Evolutionary conservation across 2,329 filamentous ascomycete genomes (phyloP).

Genomic region (Cladosporium sp.): DNA sequence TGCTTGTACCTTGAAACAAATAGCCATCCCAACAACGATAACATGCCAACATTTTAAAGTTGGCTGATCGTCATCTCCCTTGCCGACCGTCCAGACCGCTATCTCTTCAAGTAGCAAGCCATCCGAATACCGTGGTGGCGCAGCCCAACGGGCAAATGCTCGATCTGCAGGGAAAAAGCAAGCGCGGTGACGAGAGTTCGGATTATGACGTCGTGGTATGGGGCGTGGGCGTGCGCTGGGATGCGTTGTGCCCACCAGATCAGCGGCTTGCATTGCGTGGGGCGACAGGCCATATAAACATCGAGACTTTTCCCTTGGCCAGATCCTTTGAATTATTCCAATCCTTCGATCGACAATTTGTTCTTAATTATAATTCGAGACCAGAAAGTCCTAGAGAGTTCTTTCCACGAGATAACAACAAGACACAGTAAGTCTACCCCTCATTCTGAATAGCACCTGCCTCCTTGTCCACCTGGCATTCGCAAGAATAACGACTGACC

Average conservation of each 20-base stretch:
- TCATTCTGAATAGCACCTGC: not conserved
- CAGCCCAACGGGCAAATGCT: not conserved
- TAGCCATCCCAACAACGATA: not conserved
- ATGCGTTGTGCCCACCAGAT: slow-evolving; percentile 2
- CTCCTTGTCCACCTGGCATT: not conserved
- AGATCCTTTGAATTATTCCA: not conserved
- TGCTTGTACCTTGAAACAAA: not conserved
- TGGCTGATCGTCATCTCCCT: not conserved
- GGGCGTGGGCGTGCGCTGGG: not conserved
- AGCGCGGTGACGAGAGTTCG: not conserved
- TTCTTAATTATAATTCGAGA: not conserved
- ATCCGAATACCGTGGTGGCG: not conserved
- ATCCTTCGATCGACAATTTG: not conserved
- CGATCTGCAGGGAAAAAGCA: slow-evolving; percentile 3
- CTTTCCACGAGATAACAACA: not conserved
- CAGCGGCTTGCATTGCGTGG: not conserved
- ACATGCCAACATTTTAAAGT: not conserved
- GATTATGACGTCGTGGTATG: slow-evolving; percentile 1
- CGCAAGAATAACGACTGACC: not conserved
- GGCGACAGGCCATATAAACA: not conserved
- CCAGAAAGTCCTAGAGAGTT: not conserved
- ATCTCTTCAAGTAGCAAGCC: not conserved
- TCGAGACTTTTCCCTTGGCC: not conserved
- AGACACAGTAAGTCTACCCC: not conserved
- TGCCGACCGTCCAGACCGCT: not conserved